Conservation (phyloP, 768 basidiomycete species). For the Termitomyces eurrhizus region DNA sequence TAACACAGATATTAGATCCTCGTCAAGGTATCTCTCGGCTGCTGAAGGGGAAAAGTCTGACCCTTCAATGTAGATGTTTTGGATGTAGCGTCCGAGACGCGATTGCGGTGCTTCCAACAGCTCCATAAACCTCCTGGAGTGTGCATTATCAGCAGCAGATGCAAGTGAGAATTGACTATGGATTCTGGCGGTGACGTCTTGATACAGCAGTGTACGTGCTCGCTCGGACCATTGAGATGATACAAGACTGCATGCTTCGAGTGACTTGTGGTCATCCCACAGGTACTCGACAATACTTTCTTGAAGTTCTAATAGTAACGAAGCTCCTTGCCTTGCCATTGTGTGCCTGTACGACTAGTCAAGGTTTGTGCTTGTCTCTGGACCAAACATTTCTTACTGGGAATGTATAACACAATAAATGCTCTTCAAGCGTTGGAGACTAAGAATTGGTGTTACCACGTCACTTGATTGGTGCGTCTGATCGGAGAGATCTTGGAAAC, state of each 20-base stretch:
- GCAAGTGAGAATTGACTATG: not conserved
- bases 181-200: not conserved
- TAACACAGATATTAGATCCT: not conserved
- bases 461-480: no score
- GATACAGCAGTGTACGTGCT: not conserved
- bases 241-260: not conserved
- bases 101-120: not conserved
- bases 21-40: no score
- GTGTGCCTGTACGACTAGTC: not conserved
- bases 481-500: no score
- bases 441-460: no score
- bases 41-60: not conserved
- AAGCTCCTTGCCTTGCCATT: not conserved
- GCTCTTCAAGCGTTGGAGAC: no score
- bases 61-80: not conserved
- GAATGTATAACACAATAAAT: not conserved
- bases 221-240: not conserved
- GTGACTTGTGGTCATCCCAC: not conserved
- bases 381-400: not conserved
- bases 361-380: not conserved
- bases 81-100: not conserved
- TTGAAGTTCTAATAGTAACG: not conserved
- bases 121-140: not conserved
- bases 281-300: not conserved
- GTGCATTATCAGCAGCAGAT: accelerated